Base-by-base conservation (phyloP, 2,329 filamentous ascomycete species). In the Ramichloridium luteum region DNA sequence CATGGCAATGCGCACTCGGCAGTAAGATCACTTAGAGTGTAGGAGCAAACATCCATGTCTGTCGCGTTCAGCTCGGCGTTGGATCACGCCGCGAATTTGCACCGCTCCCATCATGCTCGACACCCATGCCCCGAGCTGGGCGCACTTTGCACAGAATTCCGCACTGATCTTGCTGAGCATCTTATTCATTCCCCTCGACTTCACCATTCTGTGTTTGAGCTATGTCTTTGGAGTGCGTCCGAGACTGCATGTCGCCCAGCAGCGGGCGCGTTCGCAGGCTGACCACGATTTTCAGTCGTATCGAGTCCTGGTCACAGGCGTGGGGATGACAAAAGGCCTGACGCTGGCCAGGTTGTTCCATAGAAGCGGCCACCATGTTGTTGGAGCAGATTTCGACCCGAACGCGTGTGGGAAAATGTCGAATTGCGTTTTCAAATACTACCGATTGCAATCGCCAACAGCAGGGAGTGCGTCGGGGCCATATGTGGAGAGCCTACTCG, bases 241-340 rank as follows among this genome's bases (percentile, higher is more conserved):
- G n/a, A 23, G 20, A 23, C 8, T 23, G n/a, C 20, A 23, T 8
- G n/a, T 8, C n/a, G 23, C 15, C 29, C 15, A 16, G 12, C 12
- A 16, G 14, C 27, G 38, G 55, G 45, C 49, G 3, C 39, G 43
- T 9, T 47, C 55, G 35, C 50, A 56, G 2, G 49, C 46, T 5
- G 62, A 61, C 44, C 51, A 55, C 18, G 58, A 59, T 1, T 67
- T 64, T 32, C 79, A 68, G 0, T n/a, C 20, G n/a, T 23, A n/a
- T n/a, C 8, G 8, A 8, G 60, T 85, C 20, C 65, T 86, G 10
- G 68, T 86, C 25, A 84, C 80, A 0, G 80, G 80, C 2, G 65
- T 84, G 3, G 72, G 73, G 27, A 85, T 82, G 68, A 65, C 71
- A 26, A 80, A 83, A 50, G 80, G 78, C 3, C 62, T 85, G 3